These are phyloP conservation scores for Phylloporus scabripes DNA, from an alignment of 768 basidiomycete species.

Conservation along the genomic window DNA sequence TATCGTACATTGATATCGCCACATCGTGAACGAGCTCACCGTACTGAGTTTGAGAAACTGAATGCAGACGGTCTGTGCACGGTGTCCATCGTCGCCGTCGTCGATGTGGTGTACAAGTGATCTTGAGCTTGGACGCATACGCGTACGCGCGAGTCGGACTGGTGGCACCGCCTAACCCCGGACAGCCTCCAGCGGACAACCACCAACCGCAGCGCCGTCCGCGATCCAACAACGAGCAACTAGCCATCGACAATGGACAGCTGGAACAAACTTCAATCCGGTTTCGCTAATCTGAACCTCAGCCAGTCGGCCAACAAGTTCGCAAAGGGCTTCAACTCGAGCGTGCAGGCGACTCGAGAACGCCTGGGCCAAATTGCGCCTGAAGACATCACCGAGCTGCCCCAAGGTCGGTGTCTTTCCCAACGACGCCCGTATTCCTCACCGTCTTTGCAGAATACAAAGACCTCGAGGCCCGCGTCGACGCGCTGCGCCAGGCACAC, in stretches of 20 bases:
- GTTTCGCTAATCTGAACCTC: constrained; percentile 60
- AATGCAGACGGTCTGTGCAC: constrained; percentile 56
- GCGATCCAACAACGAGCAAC: background rate
- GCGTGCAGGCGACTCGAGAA: constrained; percentile 83
- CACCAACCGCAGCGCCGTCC: constrained; percentile 3
- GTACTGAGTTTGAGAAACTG: constrained; percentile 69
- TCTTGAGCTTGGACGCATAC: constrained; percentile 14
- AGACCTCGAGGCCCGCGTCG: constrained; percentile 91
- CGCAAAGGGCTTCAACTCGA: constrained; percentile 73
- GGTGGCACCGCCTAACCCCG: constrained; percentile 21
- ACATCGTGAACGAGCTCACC: constrained; percentile 38
- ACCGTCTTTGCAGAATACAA: constrained; percentile 71
- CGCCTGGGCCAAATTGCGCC: constrained; percentile 84
- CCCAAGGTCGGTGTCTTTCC: constrained; percentile 56
- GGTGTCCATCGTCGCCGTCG: constrained; percentile 36
- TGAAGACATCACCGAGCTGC: constrained; percentile 93
- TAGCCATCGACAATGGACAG: constrained; percentile 33
- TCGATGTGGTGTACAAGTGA: background rate
- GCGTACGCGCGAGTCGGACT: constrained; percentile 24
- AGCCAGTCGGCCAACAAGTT: constrained; percentile 71
- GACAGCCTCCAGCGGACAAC: constrained; percentile 8
- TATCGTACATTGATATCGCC: background rate
- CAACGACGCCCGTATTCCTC: background rate
- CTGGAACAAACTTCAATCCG: constrained; percentile 67
- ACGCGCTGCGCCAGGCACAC: constrained; percentile 81